phyloP scores from a whole-genome alignment of 2,329 filamentous ascomycete genomes.

The Sporothrix humicola region DNA sequence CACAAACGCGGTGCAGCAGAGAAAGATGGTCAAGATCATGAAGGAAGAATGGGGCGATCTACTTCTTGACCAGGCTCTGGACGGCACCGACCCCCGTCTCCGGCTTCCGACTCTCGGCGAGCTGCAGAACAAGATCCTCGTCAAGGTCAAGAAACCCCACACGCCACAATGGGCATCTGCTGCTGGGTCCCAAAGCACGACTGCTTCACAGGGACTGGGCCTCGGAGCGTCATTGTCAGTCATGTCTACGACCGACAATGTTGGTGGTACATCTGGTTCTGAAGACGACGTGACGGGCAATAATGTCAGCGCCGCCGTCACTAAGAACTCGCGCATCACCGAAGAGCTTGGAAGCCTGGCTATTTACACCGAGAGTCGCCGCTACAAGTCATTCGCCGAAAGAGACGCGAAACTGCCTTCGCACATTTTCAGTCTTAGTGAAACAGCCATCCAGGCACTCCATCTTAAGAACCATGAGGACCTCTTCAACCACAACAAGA shows the following conservation, averaged over 20 bases:
- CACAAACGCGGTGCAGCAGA: slow-evolving; percentile 79
- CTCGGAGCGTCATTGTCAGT: slow-evolving; percentile 43
- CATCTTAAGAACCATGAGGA: slow-evolving; percentile 69
- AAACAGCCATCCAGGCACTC: slow-evolving; percentile 71
- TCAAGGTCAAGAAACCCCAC: slow-evolving; percentile 73
- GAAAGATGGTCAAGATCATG: slow-evolving; percentile 94
- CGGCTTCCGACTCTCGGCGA: slow-evolving; percentile 72
- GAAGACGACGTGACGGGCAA: slow-evolving; percentile 50
- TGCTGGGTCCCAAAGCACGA: slow-evolving; percentile 39
- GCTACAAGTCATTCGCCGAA: slow-evolving; percentile 74
- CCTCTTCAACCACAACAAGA: slow-evolving; percentile 86
- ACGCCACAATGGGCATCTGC: background rate
- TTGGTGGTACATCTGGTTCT: slow-evolving; percentile 47
- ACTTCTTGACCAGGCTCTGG: slow-evolving; percentile 66
- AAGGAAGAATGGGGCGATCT: slow-evolving; percentile 80
- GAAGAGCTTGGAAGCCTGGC: slow-evolving; percentile 74
- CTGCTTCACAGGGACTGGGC: slow-evolving; percentile 41
- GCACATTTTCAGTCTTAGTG: slow-evolving; percentile 87
- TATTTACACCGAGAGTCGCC: slow-evolving; percentile 85
- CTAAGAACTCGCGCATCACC: slow-evolving; percentile 59
- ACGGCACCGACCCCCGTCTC: slow-evolving; percentile 58
- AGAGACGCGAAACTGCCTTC: slow-evolving; percentile 64
- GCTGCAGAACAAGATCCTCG: slow-evolving; percentile 77
- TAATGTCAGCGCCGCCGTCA: slow-evolving; percentile 39
- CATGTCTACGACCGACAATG: slow-evolving; percentile 40